These are phyloP conservation scores for Paraphoma chrysanthemicola DNA, from an alignment of 2,329 filamentous ascomycete species.

Conservation along the genomic window DNA sequence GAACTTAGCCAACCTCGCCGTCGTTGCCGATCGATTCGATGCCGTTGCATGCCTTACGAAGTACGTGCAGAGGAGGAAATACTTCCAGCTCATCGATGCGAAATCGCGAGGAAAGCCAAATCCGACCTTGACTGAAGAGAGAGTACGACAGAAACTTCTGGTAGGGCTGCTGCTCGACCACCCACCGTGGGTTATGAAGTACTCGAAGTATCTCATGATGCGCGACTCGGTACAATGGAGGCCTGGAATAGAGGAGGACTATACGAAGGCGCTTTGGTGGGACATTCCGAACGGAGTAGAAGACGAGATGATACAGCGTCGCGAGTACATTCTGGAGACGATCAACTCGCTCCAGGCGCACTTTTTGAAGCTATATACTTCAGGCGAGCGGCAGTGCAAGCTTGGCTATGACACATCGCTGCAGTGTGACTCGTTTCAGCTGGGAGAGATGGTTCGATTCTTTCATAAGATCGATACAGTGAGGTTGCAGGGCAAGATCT, in stretches of 20 bases:
- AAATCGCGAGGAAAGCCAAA: constrained; percentile 52
- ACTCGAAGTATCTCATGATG: constrained; percentile 71
- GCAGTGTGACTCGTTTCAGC: constrained; percentile 78
- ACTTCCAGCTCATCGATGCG: constrained; percentile 51
- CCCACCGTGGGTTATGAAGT: constrained; percentile 64
- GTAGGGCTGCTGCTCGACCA: constrained; percentile 71
- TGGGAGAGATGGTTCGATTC: constrained; percentile 79
- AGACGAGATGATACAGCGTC: constrained; percentile 71
- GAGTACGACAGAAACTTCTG: constrained; percentile 72
- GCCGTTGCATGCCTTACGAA: constrained; percentile 63
- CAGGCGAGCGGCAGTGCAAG: constrained; percentile 72
- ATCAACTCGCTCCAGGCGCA: constrained; percentile 73
- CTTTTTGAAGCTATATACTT: constrained; percentile 72
- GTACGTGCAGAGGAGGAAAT: constrained; percentile 59
- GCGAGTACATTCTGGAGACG: constrained; percentile 71
- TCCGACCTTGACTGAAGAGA: constrained; percentile 64
- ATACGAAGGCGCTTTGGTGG: constrained; percentile 69
- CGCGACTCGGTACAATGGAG: constrained; percentile 69
- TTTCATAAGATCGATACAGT: constrained; percentile 68
- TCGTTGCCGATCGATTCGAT: constrained; percentile 77
- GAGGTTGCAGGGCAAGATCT: constrained; percentile 58
- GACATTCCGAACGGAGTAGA: constrained; percentile 73
- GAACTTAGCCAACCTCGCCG: constrained; percentile 71
- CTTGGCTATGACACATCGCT: constrained; percentile 76
- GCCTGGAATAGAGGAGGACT: constrained; percentile 44